Evolutionary conservation across 2,329 filamentous ascomycete genomes (phyloP).

Genomic region (Atkinsonella texensis): DNA sequence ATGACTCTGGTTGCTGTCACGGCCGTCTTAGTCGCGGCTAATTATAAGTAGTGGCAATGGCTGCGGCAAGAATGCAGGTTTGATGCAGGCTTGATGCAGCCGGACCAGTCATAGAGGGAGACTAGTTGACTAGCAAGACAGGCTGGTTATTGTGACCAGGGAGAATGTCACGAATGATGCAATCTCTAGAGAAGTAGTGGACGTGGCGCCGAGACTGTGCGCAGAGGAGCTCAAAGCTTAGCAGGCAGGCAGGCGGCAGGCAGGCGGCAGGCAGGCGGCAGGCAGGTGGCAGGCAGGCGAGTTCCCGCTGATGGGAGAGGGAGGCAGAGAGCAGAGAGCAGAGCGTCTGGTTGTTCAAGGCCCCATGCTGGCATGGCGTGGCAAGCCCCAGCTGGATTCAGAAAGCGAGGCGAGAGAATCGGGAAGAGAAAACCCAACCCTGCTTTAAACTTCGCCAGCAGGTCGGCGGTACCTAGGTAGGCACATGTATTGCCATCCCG

Average conservation of each 20-base stretch:
- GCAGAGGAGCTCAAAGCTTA: no score
- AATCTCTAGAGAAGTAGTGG: background rate
- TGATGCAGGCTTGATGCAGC: background rate
- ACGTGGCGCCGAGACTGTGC: background rate
- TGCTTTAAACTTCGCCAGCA: background rate
- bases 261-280: no score
- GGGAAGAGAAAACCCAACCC: background rate
- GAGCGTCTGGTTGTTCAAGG: background rate
- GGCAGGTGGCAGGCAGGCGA: no score
- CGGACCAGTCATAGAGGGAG: background rate
- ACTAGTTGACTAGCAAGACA: background rate
- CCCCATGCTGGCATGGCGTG: no score
- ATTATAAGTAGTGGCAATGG: background rate
- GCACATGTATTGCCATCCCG: no score
- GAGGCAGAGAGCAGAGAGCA: background rate
- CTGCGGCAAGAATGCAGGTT: background rate
- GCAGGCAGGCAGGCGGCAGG: no score
- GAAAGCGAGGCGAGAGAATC: no score
- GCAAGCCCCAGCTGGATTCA: no score
- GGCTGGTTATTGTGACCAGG: background rate
- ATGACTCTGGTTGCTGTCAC: background rate
- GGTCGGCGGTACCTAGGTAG: no score
- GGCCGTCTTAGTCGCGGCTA: background rate
- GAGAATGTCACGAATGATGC: background rate
- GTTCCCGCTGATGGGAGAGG: no score